Evolutionary conservation across 2,329 filamentous ascomycete genomes (phyloP).

Genomic region (Venturia pyrina): DNA sequence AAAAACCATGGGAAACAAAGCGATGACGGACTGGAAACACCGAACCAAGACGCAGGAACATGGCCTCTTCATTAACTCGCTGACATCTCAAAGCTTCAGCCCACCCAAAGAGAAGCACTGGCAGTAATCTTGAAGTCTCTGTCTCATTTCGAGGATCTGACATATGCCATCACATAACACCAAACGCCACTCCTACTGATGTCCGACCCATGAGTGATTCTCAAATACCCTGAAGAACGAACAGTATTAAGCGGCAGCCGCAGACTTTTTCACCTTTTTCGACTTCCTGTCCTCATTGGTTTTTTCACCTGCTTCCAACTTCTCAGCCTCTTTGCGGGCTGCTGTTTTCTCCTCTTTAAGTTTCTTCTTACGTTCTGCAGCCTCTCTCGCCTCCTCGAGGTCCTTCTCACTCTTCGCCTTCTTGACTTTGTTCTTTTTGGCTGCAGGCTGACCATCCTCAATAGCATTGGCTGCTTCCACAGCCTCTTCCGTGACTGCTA

Average conservation of each 20-base stretch:
- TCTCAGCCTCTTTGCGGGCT: slow-evolving; percentile 4
- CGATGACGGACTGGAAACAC: neutral
- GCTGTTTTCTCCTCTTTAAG: neutral
- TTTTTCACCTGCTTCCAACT: neutral
- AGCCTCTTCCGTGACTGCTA: neutral
- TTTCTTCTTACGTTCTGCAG: neutral
- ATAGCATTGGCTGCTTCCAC: neutral
- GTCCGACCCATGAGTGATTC: neutral
- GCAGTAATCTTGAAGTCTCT: neutral
- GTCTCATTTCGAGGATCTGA: neutral
- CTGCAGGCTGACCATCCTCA: neutral
- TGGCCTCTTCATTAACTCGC: no score
- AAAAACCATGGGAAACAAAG: no score
- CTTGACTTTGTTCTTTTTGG: slow-evolving; percentile 1
- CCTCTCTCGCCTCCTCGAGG: neutral
- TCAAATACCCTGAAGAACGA: neutral
- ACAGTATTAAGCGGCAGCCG: neutral
- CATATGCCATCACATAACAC: neutral
- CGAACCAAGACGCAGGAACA: neutral
- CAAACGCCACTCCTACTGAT: neutral
- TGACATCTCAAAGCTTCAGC: neutral
- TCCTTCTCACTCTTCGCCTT: slow-evolving; percentile 6
- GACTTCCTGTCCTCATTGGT: neutral
- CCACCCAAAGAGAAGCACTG: neutral
- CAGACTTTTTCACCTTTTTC: neutral